These are phyloP conservation scores for Sporothrix inflata DNA, from an alignment of 2,329 filamentous ascomycete genomes.

Conservation along the genomic window DNA sequence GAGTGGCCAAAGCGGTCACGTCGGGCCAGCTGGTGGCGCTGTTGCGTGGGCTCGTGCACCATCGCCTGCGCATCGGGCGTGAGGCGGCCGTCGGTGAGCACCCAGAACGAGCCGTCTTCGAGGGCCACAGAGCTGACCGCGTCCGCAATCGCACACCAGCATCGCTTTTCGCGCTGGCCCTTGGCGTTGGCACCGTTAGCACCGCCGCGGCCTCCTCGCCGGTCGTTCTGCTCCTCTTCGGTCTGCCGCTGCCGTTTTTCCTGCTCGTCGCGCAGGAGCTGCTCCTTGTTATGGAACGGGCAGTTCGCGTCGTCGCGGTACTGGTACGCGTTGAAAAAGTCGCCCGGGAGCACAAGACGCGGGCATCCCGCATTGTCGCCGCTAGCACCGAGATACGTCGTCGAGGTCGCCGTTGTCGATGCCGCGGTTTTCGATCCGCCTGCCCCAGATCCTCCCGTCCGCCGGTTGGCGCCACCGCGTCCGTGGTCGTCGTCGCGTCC, in stretches of 20 bases:
- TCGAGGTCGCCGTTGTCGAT: background rate
- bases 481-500: conserved; percentile 12
- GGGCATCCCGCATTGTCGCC: conserved; percentile 33
- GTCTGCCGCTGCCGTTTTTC: conserved; percentile 3
- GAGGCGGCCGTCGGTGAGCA: conserved; percentile 38
- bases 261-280: conserved; percentile 26
- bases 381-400: conserved; percentile 29
- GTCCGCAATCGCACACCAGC: conserved; percentile 42
- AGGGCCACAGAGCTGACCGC: conserved; percentile 28
- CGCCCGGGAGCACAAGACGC: conserved; percentile 50
- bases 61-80: conserved; percentile 37
- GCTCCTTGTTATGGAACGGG: conserved; percentile 30
- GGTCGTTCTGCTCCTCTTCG: conserved; percentile 16
- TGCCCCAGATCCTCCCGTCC: background rate
- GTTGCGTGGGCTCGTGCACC: conserved; percentile 34
- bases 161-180: conserved; percentile 34
- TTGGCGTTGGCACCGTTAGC: background rate
- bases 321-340: conserved; percentile 48
- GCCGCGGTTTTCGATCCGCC: background rate
- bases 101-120: conserved; percentile 37
- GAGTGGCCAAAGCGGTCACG: conserved; percentile 54
- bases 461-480: background rate
- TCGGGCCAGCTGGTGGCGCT: conserved; percentile 35
- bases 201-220: background rate
- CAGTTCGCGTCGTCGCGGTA: conserved; percentile 38